These are phyloP conservation scores for Hymenochaete sp. DNA, from an alignment of 1,284 basidiomycete species.

Conservation along the genomic window DNA sequence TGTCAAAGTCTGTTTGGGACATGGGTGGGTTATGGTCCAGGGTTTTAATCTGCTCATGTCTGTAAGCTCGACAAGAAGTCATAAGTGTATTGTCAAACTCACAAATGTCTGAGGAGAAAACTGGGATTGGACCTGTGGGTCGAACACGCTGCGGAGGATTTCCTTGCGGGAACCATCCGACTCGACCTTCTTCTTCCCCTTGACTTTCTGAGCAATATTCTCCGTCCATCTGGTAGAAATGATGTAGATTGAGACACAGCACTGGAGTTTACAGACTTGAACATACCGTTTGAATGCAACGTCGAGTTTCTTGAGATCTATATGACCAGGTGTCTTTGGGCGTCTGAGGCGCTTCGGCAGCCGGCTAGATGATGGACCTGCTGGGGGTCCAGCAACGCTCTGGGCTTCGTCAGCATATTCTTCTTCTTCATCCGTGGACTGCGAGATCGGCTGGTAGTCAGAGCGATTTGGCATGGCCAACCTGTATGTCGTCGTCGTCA, in stretches of 20 bases:
- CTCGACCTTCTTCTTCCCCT: constrained; percentile 65
- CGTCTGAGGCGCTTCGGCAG: constrained; percentile 39
- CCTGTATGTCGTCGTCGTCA: too few species aligned
- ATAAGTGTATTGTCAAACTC: constrained; percentile 21
- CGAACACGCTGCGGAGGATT: constrained; percentile 74
- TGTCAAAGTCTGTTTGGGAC: constrained; percentile 60
- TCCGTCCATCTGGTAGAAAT: constrained; percentile 61
- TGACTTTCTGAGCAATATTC: constrained; percentile 73
- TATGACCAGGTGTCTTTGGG: constrained; percentile 54
- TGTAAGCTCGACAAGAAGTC: not conserved
- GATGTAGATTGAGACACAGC: not conserved
- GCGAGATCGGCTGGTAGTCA: constrained; percentile 62
- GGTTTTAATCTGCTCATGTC: constrained; percentile 49
- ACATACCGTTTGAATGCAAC: constrained; percentile 69
- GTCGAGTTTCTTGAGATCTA: constrained; percentile 71
- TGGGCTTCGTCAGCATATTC: constrained; percentile 29
- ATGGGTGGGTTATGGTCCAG: constrained; percentile 70
- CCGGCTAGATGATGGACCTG: constrained; percentile 27
- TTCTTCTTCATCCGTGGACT: constrained; percentile 47
- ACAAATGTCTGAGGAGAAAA: constrained; percentile 31
- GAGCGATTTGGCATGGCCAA: constrained; percentile 42
- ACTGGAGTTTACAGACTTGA: not conserved
- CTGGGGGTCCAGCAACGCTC: constrained; percentile 26
- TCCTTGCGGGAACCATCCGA: constrained; percentile 51
- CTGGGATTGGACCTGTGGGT: constrained; percentile 39